phyloP scores from a whole-genome alignment of 495 filamentous ascomycete genomes.

The Penicillium dipodomyicola region DNA sequence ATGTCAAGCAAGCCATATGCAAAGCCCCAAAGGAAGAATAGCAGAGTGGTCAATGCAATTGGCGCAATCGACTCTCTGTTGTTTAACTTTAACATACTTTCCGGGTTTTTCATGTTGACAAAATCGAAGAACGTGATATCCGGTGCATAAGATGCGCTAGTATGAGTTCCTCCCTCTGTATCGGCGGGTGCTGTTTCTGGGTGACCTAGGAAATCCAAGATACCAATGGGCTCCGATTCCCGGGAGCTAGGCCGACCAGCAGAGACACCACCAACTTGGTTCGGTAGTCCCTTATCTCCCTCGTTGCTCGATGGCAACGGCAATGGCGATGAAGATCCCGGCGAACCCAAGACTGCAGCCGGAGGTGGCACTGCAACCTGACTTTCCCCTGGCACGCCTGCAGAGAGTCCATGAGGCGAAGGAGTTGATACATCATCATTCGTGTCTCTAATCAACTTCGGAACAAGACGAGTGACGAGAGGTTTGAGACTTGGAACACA shows the following conservation, averaged over 20 bases:
- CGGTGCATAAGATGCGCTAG: conserved; percentile 32
- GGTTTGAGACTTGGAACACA: conserved; percentile 90
- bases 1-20: conserved; percentile 78
- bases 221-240: conserved; percentile 22
- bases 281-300: conserved; percentile 18
- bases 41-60: conserved; percentile 61
- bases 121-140: conserved; percentile 70
- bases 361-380: conserved; percentile 16
- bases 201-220: conserved; percentile 38
- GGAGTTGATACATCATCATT: conserved; percentile 36
- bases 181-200: conserved; percentile 28
- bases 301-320: conserved; percentile 15
- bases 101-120: conserved; percentile 73
- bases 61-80: conserved; percentile 57
- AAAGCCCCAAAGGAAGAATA: conserved; percentile 88
- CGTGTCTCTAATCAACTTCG: conserved; percentile 61
- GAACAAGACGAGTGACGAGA: conserved; percentile 70
- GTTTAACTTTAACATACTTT: conserved; percentile 69
- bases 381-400: conserved; percentile 14
- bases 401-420: conserved; percentile 15
- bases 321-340: conserved; percentile 1
- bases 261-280: conserved; percentile 13
- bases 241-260: conserved; percentile 12
- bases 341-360: conserved; percentile 6
- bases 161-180: conserved; percentile 33